Percentiles rank a stretch among this genome's conserved stretches.
Conservation (phyloP, 345 rosid species). For the Clarkia xantiana region DNA sequence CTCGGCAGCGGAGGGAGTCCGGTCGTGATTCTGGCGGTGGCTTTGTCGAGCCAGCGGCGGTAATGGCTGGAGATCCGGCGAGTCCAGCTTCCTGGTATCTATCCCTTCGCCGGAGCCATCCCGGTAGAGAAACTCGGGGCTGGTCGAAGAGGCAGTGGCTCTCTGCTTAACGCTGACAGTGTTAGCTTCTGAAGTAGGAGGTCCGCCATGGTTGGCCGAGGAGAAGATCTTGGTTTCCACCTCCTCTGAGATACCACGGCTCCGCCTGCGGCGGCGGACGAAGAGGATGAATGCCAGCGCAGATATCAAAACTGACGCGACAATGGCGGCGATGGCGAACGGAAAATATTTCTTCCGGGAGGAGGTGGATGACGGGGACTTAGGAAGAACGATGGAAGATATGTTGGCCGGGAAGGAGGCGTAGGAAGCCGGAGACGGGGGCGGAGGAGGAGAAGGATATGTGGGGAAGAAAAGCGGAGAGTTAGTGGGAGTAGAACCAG, state of each 20-base stretch:
- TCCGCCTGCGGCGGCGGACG: conserved; percentile 33
- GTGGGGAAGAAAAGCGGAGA: conserved; percentile 40
- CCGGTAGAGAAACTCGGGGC: conserved; percentile 48
- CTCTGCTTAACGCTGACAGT: conserved; percentile 22
- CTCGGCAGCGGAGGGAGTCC: conserved; percentile 28
- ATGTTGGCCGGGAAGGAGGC: conserved; percentile 92
- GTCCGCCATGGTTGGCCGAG: conserved; percentile 15
- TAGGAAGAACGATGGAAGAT: conserved; percentile 70
- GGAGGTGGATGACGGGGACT: conserved; percentile 39
- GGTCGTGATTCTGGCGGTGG: conserved; percentile 26
- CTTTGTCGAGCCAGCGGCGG: conserved; percentile 65
- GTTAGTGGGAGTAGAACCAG: conserved; percentile 20
- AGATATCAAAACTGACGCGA: conserved; percentile 28
- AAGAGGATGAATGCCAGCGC: conserved; percentile 30
- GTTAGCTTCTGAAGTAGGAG: neutral
- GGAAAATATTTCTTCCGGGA: conserved; percentile 63
- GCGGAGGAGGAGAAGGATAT: conserved; percentile 55
- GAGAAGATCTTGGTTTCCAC: conserved; percentile 29
- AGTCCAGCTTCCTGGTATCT: conserved; percentile 50
- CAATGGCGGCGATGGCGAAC: conserved; percentile 30
- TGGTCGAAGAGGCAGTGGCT: conserved; percentile 19
- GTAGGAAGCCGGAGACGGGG: conserved; percentile 44
- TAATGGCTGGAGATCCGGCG: conserved; percentile 91
- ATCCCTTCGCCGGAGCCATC: conserved; percentile 12
- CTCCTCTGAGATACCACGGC: conserved; percentile 17